phyloP scores from a whole-genome alignment of 257 asterid genomes.

The Datura wrightii region DNA sequence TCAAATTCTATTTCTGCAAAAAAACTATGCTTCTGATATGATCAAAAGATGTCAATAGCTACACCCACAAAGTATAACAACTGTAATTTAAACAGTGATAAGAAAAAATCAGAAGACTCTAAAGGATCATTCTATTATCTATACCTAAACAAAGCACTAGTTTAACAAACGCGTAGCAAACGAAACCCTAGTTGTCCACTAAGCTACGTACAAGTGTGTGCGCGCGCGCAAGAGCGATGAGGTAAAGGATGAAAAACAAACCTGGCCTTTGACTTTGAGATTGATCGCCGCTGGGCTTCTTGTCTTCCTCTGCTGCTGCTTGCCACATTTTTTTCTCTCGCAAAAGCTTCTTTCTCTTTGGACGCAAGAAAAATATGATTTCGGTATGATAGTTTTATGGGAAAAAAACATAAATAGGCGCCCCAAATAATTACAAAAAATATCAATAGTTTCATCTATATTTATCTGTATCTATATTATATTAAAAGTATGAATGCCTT shows the following conservation, averaged over 20 bases:
- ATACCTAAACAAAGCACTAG: neutral
- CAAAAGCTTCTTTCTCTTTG: too few species aligned
- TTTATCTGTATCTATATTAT: too few species aligned
- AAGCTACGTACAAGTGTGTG: neutral
- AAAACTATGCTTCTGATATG: too few species aligned
- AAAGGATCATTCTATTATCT: too few species aligned
- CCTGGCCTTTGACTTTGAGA: constrained; percentile 58
- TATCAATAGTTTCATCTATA: too few species aligned
- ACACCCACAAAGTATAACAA: neutral
- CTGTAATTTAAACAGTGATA: neutral
- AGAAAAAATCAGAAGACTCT: neutral
- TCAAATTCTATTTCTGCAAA: too few species aligned
- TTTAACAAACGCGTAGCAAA: neutral
- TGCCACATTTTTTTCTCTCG: constrained; percentile 37
- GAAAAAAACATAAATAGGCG: too few species aligned
- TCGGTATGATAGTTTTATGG: too few species aligned
- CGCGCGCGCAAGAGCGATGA: neutral
- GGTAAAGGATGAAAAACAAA: constrained; percentile 1
- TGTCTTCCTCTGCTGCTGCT: constrained; percentile 51
- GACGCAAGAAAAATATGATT: too few species aligned
- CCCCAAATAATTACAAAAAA: too few species aligned
- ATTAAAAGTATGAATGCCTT: too few species aligned
- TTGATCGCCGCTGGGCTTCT: constrained; percentile 52
- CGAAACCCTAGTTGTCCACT: neutral
- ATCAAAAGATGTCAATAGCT: too few species aligned